Percentiles rank a stretch among this genome's conserved stretches.
These are phyloP conservation scores for Cercospora sp. DNA, from an alignment of 2,329 filamentous ascomycete species.

Conservation along the genomic window DNA sequence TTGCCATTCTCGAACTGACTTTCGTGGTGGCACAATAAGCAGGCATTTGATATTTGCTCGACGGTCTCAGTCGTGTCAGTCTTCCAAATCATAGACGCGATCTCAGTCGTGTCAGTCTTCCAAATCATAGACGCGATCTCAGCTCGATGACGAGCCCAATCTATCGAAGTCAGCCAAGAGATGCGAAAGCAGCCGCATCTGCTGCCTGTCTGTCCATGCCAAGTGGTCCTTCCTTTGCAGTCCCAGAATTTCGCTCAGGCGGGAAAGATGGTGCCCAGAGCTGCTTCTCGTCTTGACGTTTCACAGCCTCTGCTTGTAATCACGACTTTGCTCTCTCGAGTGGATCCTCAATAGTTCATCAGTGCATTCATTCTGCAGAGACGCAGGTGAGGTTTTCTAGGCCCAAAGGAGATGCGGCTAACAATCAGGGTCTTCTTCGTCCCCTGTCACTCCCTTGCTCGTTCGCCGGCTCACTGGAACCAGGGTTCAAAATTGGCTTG, in stretches of 20 bases:
- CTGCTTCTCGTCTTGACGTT: neutral
- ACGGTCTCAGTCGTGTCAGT: neutral
- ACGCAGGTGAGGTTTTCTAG: neutral
- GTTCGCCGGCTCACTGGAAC: neutral
- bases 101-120: neutral
- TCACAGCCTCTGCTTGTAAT: neutral
- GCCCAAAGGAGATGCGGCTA: neutral
- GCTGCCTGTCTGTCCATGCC: neutral
- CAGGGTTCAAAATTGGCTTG: neutral
- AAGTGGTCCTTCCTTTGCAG: too few relatives aligned
- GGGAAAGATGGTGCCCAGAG: neutral
- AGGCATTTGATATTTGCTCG: neutral
- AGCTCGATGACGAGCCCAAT: neutral
- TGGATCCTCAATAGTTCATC: neutral
- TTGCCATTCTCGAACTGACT: neutral
- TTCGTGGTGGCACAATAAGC: too few relatives aligned
- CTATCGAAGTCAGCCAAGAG: too few relatives aligned
- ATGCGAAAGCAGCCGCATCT: neutral
- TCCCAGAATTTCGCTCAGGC: neutral
- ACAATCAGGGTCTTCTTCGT: neutral
- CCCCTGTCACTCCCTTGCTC: neutral
- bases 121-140: neutral
- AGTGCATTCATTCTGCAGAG: neutral
- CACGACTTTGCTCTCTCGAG: neutral
- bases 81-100: neutral